Evolutionary conservation across 2,329 filamentous ascomycete genomes (phyloP), one percentile per base, ranked within the genome.

Genomic region (Fusarium coffeatum): DNA sequence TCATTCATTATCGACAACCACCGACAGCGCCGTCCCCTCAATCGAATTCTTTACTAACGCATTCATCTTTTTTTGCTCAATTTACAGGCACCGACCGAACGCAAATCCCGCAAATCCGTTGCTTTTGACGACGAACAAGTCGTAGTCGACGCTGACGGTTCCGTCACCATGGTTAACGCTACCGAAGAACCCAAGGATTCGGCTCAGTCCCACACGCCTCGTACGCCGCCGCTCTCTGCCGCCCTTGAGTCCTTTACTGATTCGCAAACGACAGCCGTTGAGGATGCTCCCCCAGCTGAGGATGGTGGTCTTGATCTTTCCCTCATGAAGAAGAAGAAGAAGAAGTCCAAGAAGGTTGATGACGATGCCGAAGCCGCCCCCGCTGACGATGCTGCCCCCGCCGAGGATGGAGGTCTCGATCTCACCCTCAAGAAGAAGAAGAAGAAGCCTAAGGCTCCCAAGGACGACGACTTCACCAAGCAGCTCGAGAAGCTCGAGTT

Each of bases 61-160:
- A 32, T 45, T 50, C 45, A 62, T 57, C 57, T 70, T 54, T 61
- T 27, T 62, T 72, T 43, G 68, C 53, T 65, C 68, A 50, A 27
- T 66, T 72, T 68, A 53, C 64, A 74, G 72, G 66, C 55, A 53
- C 73, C 71, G 47, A 56, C 79, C 74, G 87, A 90, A 76, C 87
- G 88, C 79, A 94, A 92, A 82, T 89, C 91, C 77, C 92, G 94
- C 83, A 97, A 98, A 84, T 97, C 93, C 48, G 95, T 98, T 77
- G 91, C 94, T 72, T 98, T 98, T 82, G 94, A 91, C 79, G 92
- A 96, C 82, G 93, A 93, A 78, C 89, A 93, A 76, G 88, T 92
- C 72, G 90, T 97, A 76, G 94, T 98, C 80, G 93, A 97, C 85
- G 89, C 89, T 82, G 93, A 97, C 86, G 95, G 95, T 76, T 89